These are phyloP conservation scores for Fusarium agapanthi DNA, from an alignment of 2,329 filamentous ascomycete genomes.

Conservation along the genomic window DNA sequence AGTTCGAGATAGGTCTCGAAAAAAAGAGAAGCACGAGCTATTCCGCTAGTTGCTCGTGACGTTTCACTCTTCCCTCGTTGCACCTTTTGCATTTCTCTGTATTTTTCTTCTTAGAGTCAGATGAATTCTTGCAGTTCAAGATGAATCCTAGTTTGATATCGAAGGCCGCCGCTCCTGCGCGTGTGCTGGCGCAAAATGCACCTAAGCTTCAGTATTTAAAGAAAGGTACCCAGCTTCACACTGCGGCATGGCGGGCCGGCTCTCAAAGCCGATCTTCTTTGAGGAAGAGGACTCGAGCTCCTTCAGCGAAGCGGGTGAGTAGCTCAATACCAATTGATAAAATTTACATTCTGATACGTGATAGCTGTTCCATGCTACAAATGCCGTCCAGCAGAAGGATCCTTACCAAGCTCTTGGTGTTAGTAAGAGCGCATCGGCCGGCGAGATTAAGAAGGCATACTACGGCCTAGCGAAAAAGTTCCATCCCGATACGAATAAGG, in stretches of 20 bases:
- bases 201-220: slow-evolving; percentile 53
- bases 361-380: slow-evolving; percentile 70
- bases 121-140: slow-evolving; percentile 45
- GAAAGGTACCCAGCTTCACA: slow-evolving; percentile 50
- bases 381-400: slow-evolving; percentile 68
- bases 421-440: slow-evolving; percentile 77
- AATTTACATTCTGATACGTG: slow-evolving; percentile 29
- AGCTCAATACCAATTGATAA: slow-evolving; percentile 1
- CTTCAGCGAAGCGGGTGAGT: slow-evolving; percentile 45
- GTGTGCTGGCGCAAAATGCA: slow-evolving; percentile 55
- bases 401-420: slow-evolving; percentile 91
- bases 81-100: slow-evolving; percentile 19
- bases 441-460: slow-evolving; percentile 98
- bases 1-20: slow-evolving; percentile 44
- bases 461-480: slow-evolving; percentile 97
- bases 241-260: slow-evolving; percentile 37
- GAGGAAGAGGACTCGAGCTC: slow-evolving; percentile 21
- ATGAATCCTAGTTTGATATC: slow-evolving; percentile 60
- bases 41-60: slow-evolving; percentile 18
- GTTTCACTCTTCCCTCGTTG: slow-evolving; percentile 17
- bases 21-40: slow-evolving; percentile 30
- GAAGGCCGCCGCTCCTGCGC: slow-evolving; percentile 57
- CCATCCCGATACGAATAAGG: slow-evolving; percentile 98
- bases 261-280: slow-evolving; percentile 31
- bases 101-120: slow-evolving; percentile 26